phyloP scores from a whole-genome alignment of 352 stramenopile species.

The Nothophytophthora sp. region DNA sequence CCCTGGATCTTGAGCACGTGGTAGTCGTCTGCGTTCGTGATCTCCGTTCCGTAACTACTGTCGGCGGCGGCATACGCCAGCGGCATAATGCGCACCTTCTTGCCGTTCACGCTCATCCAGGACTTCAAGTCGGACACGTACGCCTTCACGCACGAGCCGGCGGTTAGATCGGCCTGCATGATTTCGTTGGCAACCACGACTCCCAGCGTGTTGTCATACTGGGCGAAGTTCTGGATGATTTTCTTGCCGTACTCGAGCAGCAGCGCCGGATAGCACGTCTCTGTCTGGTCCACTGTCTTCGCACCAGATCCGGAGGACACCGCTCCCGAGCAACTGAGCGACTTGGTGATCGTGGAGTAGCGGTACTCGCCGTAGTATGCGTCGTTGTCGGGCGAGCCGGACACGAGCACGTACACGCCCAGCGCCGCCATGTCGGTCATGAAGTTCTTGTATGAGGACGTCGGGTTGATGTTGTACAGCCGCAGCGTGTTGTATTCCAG shows the following conservation, averaged over 20 bases:
- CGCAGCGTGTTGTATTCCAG: slow-evolving; percentile 86
- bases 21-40: slow-evolving; percentile 75
- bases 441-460: slow-evolving; percentile 81
- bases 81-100: slow-evolving; percentile 78
- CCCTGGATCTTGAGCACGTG: slow-evolving; percentile 84
- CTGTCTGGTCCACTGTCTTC: slow-evolving; percentile 61
- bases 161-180: slow-evolving; percentile 79
- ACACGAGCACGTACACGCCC: slow-evolving; percentile 82
- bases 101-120: slow-evolving; percentile 87
- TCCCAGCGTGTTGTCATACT: slow-evolving; percentile 86
- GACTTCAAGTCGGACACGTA: slow-evolving; percentile 87
- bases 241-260: slow-evolving; percentile 88
- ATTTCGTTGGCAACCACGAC: slow-evolving; percentile 89
- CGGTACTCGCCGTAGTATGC: slow-evolving; percentile 87
- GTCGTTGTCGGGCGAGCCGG: slow-evolving; percentile 79
- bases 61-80: slow-evolving; percentile 83
- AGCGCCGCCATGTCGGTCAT: slow-evolving; percentile 83
- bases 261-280: slow-evolving; percentile 84
- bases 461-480: slow-evolving; percentile 88
- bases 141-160: slow-evolving; percentile 80
- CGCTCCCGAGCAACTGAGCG: slow-evolving; percentile 51
- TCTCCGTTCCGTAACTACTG: slow-evolving; percentile 58
- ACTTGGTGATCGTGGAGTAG: slow-evolving; percentile 78
- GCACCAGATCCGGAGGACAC: slow-evolving; percentile 34
- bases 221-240: slow-evolving; percentile 88